A percentile compares a stretch with the other conserved stretches of the same genome.
phyloP scores from a whole-genome alignment of 2,329 filamentous ascomycete species.

The Fusarium graminum region DNA sequence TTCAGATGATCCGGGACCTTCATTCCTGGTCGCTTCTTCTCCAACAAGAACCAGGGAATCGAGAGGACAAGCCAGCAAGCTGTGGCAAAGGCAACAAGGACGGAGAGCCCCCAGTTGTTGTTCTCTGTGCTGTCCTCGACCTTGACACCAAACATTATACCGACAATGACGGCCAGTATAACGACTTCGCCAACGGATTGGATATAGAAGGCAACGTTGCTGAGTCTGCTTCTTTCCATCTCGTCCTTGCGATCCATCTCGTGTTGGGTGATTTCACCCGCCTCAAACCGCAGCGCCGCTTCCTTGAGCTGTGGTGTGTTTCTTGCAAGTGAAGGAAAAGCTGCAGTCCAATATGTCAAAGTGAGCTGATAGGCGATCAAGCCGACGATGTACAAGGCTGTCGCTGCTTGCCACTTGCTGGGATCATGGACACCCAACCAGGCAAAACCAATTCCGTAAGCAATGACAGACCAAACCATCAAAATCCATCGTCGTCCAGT shows the following conservation, averaged over 20 bases:
- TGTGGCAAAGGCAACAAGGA: conserved; percentile 74
- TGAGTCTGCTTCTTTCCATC: conserved; percentile 72
- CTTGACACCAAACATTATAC: conserved; percentile 71
- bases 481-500: conserved; percentile 73
- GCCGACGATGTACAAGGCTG: conserved; percentile 75
- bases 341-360: conserved; percentile 77
- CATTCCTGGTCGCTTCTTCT: conserved; percentile 72
- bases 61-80: conserved; percentile 74
- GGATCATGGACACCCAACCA: conserved; percentile 75
- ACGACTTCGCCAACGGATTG: conserved; percentile 73
- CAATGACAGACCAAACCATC: conserved; percentile 70
- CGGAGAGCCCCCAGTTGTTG: conserved; percentile 76
- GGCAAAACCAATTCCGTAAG: conserved; percentile 74
- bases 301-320: conserved; percentile 54
- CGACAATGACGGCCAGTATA: conserved; percentile 74
- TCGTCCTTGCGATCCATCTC: conserved; percentile 73
- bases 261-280: conserved; percentile 65
- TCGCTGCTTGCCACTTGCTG: conserved; percentile 70
- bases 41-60: conserved; percentile 75
- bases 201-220: conserved; percentile 73
- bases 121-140: conserved; percentile 70
- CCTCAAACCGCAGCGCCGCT: conserved; percentile 50
- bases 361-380: conserved; percentile 76
- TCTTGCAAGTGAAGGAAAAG: conserved; percentile 59
- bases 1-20: conserved; percentile 56